Conservation (phyloP, 345 rosid species). For the Eucalyptus microcorys region DNA sequence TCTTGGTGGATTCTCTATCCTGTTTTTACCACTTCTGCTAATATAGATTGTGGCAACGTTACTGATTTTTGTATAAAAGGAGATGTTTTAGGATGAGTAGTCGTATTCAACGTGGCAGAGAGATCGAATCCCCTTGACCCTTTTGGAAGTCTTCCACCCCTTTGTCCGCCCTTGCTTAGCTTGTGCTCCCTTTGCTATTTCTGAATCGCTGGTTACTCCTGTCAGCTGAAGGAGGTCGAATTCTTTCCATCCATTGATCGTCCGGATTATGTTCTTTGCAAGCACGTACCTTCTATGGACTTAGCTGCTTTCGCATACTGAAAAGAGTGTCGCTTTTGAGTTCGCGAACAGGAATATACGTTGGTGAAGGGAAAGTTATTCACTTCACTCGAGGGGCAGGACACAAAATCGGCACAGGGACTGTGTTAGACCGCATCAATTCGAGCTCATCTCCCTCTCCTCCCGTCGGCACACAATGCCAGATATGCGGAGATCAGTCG, state of each 20-base stretch:
- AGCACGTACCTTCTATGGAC: background rate
- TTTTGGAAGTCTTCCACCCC: background rate
- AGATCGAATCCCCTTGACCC: background rate
- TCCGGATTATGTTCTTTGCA: background rate
- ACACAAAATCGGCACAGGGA: constrained; percentile 47
- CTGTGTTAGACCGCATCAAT: constrained; percentile 33
- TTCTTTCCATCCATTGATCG: background rate
- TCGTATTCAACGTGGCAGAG: background rate
- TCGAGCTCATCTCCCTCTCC: no score
- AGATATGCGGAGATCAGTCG: constrained; percentile 34
- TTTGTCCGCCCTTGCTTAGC: background rate
- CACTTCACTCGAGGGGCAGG: constrained; percentile 73
- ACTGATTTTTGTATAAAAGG: background rate
- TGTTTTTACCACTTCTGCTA: background rate
- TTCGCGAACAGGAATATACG: constrained; percentile 32
- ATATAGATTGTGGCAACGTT: background rate
- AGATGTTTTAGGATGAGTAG: background rate
- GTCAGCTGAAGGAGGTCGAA: background rate
- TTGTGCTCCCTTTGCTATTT: background rate
- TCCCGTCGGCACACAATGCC: constrained; percentile 1
- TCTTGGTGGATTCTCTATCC: background rate
- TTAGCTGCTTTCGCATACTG: background rate
- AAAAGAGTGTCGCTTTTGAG: background rate
- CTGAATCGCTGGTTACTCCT: background rate
- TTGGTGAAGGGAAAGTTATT: constrained; percentile 56